Conservation (phyloP, 805 yeast genomes). For the Brettanomyces nanus region DNA sequence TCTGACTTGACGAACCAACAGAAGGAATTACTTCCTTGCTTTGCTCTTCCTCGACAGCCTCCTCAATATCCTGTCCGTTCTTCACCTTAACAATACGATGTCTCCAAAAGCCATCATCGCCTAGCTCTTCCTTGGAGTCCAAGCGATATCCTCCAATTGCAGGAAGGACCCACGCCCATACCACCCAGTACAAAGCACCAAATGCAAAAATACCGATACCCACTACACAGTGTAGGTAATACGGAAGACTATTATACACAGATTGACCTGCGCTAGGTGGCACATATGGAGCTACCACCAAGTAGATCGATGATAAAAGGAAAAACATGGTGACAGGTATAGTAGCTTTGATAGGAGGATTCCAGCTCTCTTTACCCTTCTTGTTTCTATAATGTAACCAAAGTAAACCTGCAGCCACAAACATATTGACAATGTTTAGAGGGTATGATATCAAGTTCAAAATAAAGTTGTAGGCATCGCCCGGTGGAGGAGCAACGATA, state of each 20-base stretch:
- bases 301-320: conserved; percentile 53
- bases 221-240: conserved; percentile 62
- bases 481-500: conserved; percentile 74
- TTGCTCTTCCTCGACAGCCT: too few species aligned
- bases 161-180: conserved; percentile 58
- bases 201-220: conserved; percentile 66
- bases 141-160: conserved; percentile 42
- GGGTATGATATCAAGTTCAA: conserved; percentile 76
- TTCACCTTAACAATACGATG: conserved; percentile 40
- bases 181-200: conserved; percentile 59
- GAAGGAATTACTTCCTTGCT: too few species aligned
- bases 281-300: conserved; percentile 70
- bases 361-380: conserved; percentile 50
- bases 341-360: conserved; percentile 63
- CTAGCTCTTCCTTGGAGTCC: conserved; percentile 41
- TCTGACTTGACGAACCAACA: too few species aligned
- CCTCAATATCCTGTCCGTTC: too few species aligned
- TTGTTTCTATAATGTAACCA: conserved; percentile 42
- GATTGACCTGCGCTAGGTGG: conserved; percentile 62
- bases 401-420: conserved; percentile 28
- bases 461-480: conserved; percentile 79
- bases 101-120: conserved; percentile 66
- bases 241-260: conserved; percentile 65
- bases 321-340: conserved; percentile 58
- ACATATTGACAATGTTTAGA: conserved; percentile 62